Base-by-base conservation (phyloP, 2,329 filamentous ascomycete species). In the Fusarium ramigenum region DNA sequence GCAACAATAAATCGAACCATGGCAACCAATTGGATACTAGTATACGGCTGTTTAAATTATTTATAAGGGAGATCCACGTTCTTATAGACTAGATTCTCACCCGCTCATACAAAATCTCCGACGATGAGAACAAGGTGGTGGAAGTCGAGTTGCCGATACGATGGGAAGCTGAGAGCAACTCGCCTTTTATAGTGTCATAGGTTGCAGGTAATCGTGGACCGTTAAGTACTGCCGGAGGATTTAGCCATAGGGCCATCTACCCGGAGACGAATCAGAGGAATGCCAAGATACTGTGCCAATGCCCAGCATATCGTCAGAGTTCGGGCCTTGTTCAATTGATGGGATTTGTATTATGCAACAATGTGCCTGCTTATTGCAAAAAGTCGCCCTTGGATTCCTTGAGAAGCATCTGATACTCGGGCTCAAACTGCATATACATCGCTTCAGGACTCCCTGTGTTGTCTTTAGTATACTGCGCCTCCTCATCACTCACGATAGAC, bases 401-500 rank as follows among this genome's bases (percentile, higher is more conserved):
- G 12, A 77, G 28, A 2, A 65, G 43, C 16, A 65, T 60, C 32
- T 67, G 61, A 47, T 77, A 77, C 70, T 76, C 75, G 0, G 75
- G 75, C 19, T 77, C 72, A 63, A 77, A 77, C 37, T 77, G 75
- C 57, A 77, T 60, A 25, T 78, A 78, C 75, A 77, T 77, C 2
- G 68, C 74, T 59, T 77, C 75, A 2, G 75, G 74, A 5, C 61
- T 74, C 4, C 75, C 75, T 3, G 75, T 75, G 1, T 75, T 75
- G 2, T 74, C 60, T 30, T 77, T 77, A 0, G 78, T 81, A 54
- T 82, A 83, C 21, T 79, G 75, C 2, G 83, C 83, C 74, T 85
- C 84, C 57, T 84, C 82, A 40, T 84, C 82, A 34, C 78, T 80
- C 44, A 85, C 83, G 36, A 84, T 37, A 16, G 77, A 78, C 76